A percentile compares a stretch with the other conserved stretches of the same genome.
Evolutionary conservation across 2,329 filamentous ascomycete genomes (phyloP).

Genomic region (Verticillium nubilum): DNA sequence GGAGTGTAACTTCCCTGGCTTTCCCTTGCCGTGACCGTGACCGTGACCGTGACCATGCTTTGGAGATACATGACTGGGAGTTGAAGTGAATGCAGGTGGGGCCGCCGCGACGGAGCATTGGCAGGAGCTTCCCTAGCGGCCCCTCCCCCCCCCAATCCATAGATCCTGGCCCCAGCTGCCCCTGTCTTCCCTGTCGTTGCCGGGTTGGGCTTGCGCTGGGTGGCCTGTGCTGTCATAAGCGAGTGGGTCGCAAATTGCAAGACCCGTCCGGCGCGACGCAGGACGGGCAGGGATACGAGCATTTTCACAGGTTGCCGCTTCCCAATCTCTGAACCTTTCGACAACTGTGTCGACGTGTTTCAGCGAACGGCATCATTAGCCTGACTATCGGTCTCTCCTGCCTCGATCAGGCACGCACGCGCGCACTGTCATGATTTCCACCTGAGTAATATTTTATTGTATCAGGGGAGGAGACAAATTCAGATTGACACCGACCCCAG

Average conservation of each 20-base stretch:
- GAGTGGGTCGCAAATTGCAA: slow-evolving; percentile 19
- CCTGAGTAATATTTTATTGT: background rate
- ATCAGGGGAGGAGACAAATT: background rate
- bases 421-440: background rate
- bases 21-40: background rate
- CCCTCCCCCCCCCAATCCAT: background rate
- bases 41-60: background rate
- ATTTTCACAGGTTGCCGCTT: background rate
- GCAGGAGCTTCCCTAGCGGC: slow-evolving; percentile 10
- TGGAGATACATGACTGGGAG: background rate
- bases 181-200: slow-evolving; percentile 2
- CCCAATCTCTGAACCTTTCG: background rate
- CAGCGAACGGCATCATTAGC: background rate
- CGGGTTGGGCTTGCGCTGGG: slow-evolving; percentile 3
- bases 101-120: background rate
- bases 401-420: background rate
- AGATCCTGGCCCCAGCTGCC: background rate
- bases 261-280: background rate
- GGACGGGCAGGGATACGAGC: slow-evolving; percentile 3
- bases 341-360: background rate
- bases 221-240: slow-evolving; percentile 15
- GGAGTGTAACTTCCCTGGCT: background rate
- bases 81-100: slow-evolving; percentile 1
- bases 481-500: background rate
- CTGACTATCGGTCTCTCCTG: background rate